phyloP scores from a whole-genome alignment of 2,329 filamentous ascomycete species.

The Colletotrichum sp. region DNA sequence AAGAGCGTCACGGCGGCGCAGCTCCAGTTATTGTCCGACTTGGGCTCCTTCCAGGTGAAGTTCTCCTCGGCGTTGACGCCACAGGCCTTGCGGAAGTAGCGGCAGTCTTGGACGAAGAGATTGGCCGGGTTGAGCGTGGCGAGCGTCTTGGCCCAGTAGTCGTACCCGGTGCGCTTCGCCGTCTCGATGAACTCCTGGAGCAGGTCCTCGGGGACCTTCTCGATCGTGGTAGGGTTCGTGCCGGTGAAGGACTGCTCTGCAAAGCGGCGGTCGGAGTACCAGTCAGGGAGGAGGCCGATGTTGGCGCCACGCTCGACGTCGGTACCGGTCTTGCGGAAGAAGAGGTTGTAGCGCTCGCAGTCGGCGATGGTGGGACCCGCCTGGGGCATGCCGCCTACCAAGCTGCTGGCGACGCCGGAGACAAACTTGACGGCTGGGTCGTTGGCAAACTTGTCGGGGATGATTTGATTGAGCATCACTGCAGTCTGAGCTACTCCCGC shows the following conservation, averaged over 20 bases:
- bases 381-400: constrained; percentile 30
- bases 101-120: constrained; percentile 48
- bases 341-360: constrained; percentile 35
- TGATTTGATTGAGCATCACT: constrained; percentile 34
- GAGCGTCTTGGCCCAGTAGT: constrained; percentile 34
- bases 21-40: constrained; percentile 29
- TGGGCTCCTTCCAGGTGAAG: constrained; percentile 31
- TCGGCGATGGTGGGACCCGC: constrained; percentile 35
- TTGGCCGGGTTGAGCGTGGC: constrained; percentile 30
- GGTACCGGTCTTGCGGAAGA: constrained; percentile 36
- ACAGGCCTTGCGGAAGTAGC: constrained; percentile 44
- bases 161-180: constrained; percentile 35
- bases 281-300: constrained; percentile 31
- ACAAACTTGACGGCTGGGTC: constrained; percentile 34
- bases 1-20: constrained; percentile 48
- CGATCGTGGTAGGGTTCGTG: constrained; percentile 49
- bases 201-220: constrained; percentile 37
- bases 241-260: constrained; percentile 50
- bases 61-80: constrained; percentile 30
- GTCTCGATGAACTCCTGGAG: constrained; percentile 38
- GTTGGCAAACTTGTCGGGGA: constrained; percentile 33
- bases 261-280: constrained; percentile 37
- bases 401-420: constrained; percentile 26
- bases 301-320: constrained; percentile 38
- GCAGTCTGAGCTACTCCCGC: constrained; percentile 33